Base-by-base conservation (phyloP, 1,284 basidiomycete genomes). In the Hortiboletus rubellus region DNA sequence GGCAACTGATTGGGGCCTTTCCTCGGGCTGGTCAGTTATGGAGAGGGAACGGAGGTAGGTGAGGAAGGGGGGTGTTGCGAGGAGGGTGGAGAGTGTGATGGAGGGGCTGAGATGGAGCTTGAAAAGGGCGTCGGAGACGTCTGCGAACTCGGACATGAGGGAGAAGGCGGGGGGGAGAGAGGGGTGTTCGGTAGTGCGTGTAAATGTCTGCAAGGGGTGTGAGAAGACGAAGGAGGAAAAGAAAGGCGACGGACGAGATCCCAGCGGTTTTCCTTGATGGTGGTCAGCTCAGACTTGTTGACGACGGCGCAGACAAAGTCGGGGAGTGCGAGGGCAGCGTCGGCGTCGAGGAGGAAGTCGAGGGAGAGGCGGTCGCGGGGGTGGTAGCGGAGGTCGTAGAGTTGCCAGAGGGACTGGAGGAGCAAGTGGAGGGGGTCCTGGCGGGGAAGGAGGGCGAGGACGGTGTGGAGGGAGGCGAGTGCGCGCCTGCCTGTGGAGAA, bases 291-390 rank as follows among this genome's bases (percentile, higher is more conserved):
- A 58, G 87, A 82, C 79, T 96, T 96, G 44, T 83, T 80, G 33
- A 94, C 86, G 46, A 95, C 72, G 11, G 84, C 92, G 87, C 89
- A 96, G 2, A 95, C 91, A 67, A 92, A 94, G 55, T 86, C 83
- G 22, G 81, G 78, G 37, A 67, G 75, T 62, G 76, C 79, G 2
- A 77, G 65, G n/a, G 81, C 70, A 7, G 81, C 71, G 46, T 80
- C 78, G 31, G 81, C 70, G 1, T 81, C 79, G 58, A 96, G 82
- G 57, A 84, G 89, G 64, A 94, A 89, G 71, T 93, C 88, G 46
- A 94, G 81, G 60, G 85, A 79, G 59, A 94, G 74, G 54, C 82
- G 80, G 68, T 93, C 90, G 51, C 79, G 76, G 38, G 85, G 82
- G 8, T 80, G 80, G 71, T 86, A 90, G 33, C 87, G 82, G 46